These are phyloP conservation scores for Erodium moschatum DNA, from an alignment of 441 rosid species.

Conservation along the genomic window DNA sequence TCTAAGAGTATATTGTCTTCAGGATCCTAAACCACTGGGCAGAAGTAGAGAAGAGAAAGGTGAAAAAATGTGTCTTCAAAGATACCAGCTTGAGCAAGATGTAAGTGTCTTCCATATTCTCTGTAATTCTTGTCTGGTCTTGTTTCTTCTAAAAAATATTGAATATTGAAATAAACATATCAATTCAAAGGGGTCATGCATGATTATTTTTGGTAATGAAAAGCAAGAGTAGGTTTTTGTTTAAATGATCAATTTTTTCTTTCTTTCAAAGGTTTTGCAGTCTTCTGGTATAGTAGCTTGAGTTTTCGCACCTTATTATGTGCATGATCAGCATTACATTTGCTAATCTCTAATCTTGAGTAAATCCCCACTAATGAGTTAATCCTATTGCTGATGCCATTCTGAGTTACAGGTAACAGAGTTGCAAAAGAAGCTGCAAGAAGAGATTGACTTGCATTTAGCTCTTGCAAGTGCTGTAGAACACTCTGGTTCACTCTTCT, in stretches of 20 bases:
- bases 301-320: not conserved
- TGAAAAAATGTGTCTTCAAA: constrained; percentile 5
- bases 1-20: not conserved
- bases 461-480: constrained; percentile 63
- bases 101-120: not conserved
- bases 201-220: not conserved
- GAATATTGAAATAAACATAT: not conserved
- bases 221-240: not conserved
- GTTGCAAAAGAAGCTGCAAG: constrained; percentile 65
- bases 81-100: constrained; percentile 10
- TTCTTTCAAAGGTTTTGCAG: not conserved
- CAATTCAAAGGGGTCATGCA: not conserved
- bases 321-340: not conserved
- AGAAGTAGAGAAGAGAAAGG: constrained; percentile 5
- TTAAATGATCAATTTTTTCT: not conserved
- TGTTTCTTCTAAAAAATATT: not conserved
- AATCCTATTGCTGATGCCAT: not conserved
- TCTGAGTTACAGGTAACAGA: constrained; percentile 44
- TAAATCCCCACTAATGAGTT: not conserved
- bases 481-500: constrained; percentile 38
- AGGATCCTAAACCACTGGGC: constrained; percentile 8
- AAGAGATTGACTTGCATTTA: constrained; percentile 55
- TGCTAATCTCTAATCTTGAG: not conserved
- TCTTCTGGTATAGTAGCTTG: not conserved
- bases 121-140: not conserved